Conservation (phyloP, 2,329 filamentous ascomycete species). For the Stachybotrys echinatus region DNA sequence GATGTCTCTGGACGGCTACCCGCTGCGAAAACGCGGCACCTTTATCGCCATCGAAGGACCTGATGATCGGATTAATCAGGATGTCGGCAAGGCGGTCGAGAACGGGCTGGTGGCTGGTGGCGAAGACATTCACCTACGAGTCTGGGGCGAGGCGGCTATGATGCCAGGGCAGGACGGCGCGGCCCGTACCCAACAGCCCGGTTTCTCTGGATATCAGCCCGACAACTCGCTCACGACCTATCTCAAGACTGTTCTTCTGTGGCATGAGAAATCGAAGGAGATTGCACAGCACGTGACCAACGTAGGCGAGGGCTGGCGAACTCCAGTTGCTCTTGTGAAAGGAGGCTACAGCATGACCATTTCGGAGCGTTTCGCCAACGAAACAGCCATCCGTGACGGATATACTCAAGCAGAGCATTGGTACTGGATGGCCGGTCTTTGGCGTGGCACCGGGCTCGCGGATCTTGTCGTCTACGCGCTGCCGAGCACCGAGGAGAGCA, state of each 20-base stretch:
- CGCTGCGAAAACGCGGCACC: conserved; percentile 51
- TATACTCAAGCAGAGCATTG: conserved; percentile 88
- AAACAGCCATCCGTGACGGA: conserved; percentile 68
- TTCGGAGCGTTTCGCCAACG: conserved; percentile 68
- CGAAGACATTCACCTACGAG: conserved; percentile 32
- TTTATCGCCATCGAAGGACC: conserved; percentile 81
- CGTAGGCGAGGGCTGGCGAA: conserved; percentile 13
- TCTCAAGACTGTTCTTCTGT: conserved; percentile 27
- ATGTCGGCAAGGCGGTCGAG: conserved; percentile 61
- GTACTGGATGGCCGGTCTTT: conserved; percentile 95
- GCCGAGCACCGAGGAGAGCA: conserved; percentile 27
- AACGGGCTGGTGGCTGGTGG: conserved; percentile 48
- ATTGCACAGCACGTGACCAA: conserved; percentile 52
- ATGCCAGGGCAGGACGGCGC: background rate
- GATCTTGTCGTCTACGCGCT: conserved; percentile 72
- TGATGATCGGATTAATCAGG: conserved; percentile 41
- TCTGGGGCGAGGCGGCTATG: conserved; percentile 31
- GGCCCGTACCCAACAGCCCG: background rate
- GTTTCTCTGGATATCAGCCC: background rate
- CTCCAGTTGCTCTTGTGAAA: conserved; percentile 71
- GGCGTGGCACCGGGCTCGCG: conserved; percentile 78
- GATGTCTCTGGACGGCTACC: conserved; percentile 8
- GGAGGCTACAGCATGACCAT: conserved; percentile 75
- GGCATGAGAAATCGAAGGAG: conserved; percentile 71
- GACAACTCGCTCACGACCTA: background rate